Base-by-base conservation (phyloP, 345 rosid genomes). In the Heritiera littoralis region DNA sequence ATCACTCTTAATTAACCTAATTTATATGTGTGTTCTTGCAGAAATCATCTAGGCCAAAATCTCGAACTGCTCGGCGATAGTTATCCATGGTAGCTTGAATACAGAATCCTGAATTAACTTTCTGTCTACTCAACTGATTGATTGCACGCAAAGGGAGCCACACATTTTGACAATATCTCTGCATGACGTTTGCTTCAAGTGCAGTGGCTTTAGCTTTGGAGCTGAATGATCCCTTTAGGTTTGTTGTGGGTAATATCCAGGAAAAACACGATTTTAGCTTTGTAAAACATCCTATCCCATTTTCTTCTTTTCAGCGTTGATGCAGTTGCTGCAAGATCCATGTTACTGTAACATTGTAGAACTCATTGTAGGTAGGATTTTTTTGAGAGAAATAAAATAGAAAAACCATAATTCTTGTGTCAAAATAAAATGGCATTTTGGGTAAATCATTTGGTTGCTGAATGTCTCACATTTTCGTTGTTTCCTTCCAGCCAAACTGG, bases 11-110 rank as follows among this genome's bases (percentile, higher is more conserved):
- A 51, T 48, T 78, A 32, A 56, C 60, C 71, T 75, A 41, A 5
- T 15, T 72, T 23, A 35, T 75, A 76, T 49, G 41, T 76, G 35
- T 81, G 30, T 66, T 18, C 18, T 78, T 80, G 86, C 89, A 95
- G 99, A 95, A 89, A 85, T 83, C 93, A 77, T 74, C 93, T 43
- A 91, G 94, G 88, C 93, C 94, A 48, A 95, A 91, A 81, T 85
- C 94, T 60, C 91, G 99, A 83, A 85, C 89, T 68, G 46, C 91
- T 30, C 92, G 97, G 9, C 95, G 98, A 72, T 95, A 89, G 81
- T 80, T 78, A 14, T 35, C 38, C 38, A 35, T 74, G 7, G 55
- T 30, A 67, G 76, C 80, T 51, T 79, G 69, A 49, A 66, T 73
- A 11, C 73, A 74, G 61, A 71, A 30, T 72, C 8, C 23, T 20